Percentiles rank a stretch among this genome's conserved stretches.
Conservation (phyloP, 495 filamentous ascomycete species). For the Aspergillus conjunctus region DNA sequence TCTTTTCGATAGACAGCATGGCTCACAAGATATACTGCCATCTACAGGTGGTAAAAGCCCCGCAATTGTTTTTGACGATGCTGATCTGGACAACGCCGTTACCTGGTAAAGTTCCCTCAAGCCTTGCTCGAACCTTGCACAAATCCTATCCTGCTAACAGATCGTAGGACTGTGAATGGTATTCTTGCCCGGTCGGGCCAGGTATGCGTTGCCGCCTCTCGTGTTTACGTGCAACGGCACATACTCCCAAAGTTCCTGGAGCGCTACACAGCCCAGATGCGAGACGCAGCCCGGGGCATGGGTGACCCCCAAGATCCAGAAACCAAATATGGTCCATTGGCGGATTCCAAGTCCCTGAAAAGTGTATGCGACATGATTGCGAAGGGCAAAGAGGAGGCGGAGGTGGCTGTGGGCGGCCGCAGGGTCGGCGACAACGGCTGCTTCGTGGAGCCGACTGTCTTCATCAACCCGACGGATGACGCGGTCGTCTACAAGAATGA, state of each 20-base stretch:
- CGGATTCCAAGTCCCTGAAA: background rate
- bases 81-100: background rate
- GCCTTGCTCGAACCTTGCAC: background rate
- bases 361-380: background rate
- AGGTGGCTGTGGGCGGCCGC: background rate
- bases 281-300: background rate
- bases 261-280: background rate
- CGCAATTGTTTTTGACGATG: background rate
- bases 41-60: background rate
- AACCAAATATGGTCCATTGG: background rate
- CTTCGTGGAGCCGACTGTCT: conserved; percentile 1
- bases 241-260: background rate
- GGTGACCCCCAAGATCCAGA: background rate
- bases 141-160: background rate
- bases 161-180: conserved; percentile 1
- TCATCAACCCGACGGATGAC: background rate
- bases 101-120: background rate
- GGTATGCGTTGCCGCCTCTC: conserved; percentile 1
- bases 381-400: conserved; percentile 1
- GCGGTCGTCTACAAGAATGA: conserved; percentile 5
- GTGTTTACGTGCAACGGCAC: background rate
- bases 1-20: background rate
- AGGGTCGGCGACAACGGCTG: background rate
- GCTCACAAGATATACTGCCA: background rate
- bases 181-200: conserved; percentile 2